Conservation (phyloP, 805 yeast genomes). For the Suhomyces vadensis region DNA sequence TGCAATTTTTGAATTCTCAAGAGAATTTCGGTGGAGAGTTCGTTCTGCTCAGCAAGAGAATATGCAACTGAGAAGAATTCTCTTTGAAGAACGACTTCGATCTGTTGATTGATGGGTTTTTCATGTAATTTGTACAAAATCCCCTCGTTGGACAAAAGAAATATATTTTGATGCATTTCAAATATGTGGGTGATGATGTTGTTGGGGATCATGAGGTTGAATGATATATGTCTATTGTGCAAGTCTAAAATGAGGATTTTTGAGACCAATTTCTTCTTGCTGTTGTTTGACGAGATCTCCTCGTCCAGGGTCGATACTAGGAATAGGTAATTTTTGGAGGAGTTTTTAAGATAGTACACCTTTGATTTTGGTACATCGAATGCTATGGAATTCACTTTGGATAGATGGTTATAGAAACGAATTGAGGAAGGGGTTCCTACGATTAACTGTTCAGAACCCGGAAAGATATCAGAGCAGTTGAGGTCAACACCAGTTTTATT, state of each 20-base stretch:
- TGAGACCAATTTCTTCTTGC: constrained; percentile 39
- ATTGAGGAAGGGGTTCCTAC: constrained; percentile 67
- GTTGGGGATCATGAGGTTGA: constrained; percentile 66
- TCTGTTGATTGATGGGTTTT: constrained; percentile 62
- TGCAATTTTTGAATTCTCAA: constrained; percentile 43
- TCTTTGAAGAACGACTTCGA: constrained; percentile 66
- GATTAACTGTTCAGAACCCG: constrained; percentile 50
- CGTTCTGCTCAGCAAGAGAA: constrained; percentile 52
- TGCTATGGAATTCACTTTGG: constrained; percentile 54
- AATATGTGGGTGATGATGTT: constrained; percentile 59
- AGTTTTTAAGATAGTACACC: constrained; percentile 40
- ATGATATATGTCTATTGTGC: constrained; percentile 66
- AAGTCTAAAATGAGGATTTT: constrained; percentile 69
- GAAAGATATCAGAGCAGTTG: constrained; percentile 47
- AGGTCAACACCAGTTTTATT: constrained; percentile 50
- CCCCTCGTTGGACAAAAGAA: constrained; percentile 73
- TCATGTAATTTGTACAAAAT: constrained; percentile 67
- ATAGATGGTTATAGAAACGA: constrained; percentile 57
- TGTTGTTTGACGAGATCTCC: constrained; percentile 12
- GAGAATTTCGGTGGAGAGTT: constrained; percentile 30
- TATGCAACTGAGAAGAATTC: constrained; percentile 75
- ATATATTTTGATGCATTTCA: constrained; percentile 55
- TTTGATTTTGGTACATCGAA: constrained; percentile 58
- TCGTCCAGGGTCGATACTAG: constrained; percentile 52
- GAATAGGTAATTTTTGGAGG: constrained; percentile 52